A percentile compares a stretch with the other conserved stretches of the same genome.
Evolutionary conservation across 139 green algal genomes (phyloP).

Genomic region (Edaphochlamys debaryana): DNA sequence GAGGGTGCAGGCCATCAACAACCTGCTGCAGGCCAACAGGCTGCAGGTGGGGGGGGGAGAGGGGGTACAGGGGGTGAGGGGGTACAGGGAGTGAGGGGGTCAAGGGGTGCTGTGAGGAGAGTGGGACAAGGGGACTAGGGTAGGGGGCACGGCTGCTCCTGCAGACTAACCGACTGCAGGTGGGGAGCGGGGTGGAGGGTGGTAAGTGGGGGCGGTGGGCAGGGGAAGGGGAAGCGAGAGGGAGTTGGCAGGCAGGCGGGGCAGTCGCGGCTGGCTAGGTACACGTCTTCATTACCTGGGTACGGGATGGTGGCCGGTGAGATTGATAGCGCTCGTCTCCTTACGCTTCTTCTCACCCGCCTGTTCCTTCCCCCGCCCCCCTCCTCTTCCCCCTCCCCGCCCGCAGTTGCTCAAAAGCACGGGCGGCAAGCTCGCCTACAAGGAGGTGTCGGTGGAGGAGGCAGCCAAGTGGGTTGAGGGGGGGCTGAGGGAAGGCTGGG

Average conservation of each 20-base stretch:
- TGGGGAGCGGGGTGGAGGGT: background rate
- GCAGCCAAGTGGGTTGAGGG: constrained; percentile 51
- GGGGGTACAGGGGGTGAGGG: background rate
- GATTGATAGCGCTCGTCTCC: too few relatives aligned
- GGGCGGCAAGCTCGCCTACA: constrained; percentile 51
- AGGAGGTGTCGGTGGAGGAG: constrained; percentile 59
- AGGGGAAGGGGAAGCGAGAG: too few relatives aligned
- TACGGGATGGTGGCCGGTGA: too few relatives aligned
- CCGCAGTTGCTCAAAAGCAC: constrained; percentile 13
- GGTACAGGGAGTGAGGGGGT: too few relatives aligned
- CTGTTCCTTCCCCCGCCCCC: background rate
- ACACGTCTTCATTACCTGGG: too few relatives aligned
- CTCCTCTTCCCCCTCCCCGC: background rate
- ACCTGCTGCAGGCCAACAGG: constrained; percentile 44
- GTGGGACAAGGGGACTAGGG: background rate
- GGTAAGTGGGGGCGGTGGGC: too few relatives aligned
- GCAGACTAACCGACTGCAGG: too few relatives aligned
- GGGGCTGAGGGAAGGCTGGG: too few relatives aligned
- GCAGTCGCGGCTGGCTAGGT: too few relatives aligned
- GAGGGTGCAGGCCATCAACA: constrained; percentile 42
- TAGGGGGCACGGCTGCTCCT: too few relatives aligned
- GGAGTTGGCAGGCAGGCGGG: background rate
- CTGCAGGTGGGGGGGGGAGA: constrained; percentile 37
- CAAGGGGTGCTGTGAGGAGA: background rate
- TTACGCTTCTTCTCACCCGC: too few relatives aligned